phyloP scores from a whole-genome alignment of 1,139 yeast species.

The Saccharomyces hybrid region DNA sequence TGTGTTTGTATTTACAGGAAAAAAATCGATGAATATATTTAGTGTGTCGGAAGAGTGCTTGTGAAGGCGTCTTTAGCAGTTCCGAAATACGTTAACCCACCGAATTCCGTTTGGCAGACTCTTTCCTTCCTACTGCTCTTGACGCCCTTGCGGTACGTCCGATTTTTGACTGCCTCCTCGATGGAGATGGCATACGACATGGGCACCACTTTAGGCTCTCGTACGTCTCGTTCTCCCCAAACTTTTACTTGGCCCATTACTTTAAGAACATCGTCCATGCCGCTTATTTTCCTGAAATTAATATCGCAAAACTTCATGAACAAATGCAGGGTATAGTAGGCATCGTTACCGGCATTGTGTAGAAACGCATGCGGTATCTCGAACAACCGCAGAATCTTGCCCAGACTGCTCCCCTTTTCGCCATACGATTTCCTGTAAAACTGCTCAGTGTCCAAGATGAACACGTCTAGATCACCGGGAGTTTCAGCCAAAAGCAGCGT shows the following conservation, averaged over 20 bases:
- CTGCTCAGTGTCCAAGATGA: conserved; percentile 46
- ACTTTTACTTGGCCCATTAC: conserved; percentile 16
- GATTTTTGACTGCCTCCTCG: conserved; percentile 9
- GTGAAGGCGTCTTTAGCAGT: conserved; percentile 15
- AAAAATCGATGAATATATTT: not conserved
- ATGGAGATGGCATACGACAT: conserved; percentile 26
- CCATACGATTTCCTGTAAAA: conserved; percentile 42
- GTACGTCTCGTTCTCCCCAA: conserved; percentile 21
- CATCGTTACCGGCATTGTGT: conserved; percentile 80
- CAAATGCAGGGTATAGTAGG: conserved; percentile 56
- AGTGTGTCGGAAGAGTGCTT: conserved; percentile 6
- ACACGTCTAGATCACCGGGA: conserved; percentile 2
- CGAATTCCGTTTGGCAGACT: conserved; percentile 30
- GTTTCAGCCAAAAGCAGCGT: not conserved
- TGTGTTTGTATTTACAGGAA: not conserved
- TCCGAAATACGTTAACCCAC: conserved; percentile 24
- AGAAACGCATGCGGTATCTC: conserved; percentile 55
- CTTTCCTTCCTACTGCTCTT: conserved; percentile 15
- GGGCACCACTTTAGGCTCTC: conserved; percentile 27
- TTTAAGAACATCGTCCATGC: conserved; percentile 28
- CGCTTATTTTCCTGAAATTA: conserved; percentile 33
- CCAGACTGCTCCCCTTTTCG: conserved; percentile 42
- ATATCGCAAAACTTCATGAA: conserved; percentile 53
- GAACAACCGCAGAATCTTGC: conserved; percentile 44
- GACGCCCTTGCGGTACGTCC: conserved; percentile 1